A percentile compares a stretch with the other conserved stretches of the same genome.
phyloP scores from a whole-genome alignment of 192 early-diverging fungal species.

The Entomortierella beljakovae region DNA sequence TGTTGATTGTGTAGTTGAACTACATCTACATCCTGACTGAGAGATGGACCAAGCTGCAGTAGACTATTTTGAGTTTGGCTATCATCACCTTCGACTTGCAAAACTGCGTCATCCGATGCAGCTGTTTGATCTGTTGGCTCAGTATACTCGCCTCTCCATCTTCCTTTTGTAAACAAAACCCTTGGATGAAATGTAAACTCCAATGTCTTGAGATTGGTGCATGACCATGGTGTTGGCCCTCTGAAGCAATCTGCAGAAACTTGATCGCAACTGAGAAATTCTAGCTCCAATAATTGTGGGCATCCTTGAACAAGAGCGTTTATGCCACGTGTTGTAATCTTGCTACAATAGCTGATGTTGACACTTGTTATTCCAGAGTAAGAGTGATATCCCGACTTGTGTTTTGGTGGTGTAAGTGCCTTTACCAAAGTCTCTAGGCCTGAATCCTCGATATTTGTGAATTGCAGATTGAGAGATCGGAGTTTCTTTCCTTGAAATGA shows the following conservation, averaged over 20 bases:
- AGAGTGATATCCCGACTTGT: neutral
- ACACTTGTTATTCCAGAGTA: slow-evolving; percentile 7
- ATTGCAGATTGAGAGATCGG: slow-evolving; percentile 35
- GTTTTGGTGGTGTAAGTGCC: neutral
- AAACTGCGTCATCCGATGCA: neutral
- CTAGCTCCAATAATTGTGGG: slow-evolving; percentile 26
- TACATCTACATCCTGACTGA: neutral
- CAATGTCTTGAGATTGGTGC: slow-evolving; percentile 18
- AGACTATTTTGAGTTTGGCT: neutral
- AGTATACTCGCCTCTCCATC: neutral
- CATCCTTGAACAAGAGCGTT: slow-evolving; percentile 22
- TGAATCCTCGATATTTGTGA: slow-evolving; percentile 50
- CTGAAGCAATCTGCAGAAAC: slow-evolving; percentile 45
- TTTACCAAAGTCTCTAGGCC: slow-evolving; percentile 24
- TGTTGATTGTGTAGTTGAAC: slow-evolving; percentile 6
- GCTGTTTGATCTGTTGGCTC: neutral
- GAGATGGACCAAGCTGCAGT: no score
- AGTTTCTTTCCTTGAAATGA: slow-evolving; percentile 21
- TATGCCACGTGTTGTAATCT: slow-evolving; percentile 43
- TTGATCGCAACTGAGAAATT: slow-evolving; percentile 41
- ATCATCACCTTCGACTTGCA: neutral
- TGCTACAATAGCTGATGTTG: slow-evolving; percentile 34
- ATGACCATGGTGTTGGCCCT: slow-evolving; percentile 17
- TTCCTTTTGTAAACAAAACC: slow-evolving; percentile 9
- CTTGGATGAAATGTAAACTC: slow-evolving; percentile 48